Evolutionary conservation across 257 asterid genomes (phyloP).

Genomic region (Solanum chilense): DNA sequence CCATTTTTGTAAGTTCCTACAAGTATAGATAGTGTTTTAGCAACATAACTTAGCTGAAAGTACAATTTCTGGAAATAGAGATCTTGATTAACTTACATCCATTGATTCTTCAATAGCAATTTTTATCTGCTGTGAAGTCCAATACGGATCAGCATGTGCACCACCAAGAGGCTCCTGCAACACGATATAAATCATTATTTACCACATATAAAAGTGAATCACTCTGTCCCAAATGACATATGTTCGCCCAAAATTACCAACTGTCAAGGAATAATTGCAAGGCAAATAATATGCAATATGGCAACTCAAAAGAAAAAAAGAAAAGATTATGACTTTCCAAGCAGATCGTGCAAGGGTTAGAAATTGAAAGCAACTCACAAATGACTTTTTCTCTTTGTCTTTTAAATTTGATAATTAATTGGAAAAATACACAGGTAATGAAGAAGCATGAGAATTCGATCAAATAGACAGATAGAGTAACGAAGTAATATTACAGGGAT

Average conservation of each 20-base stretch:
- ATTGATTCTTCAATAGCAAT: conserved; percentile 62
- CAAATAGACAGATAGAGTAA: neutral
- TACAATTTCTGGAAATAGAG: neutral
- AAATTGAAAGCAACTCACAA: neutral
- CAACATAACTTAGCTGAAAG: neutral
- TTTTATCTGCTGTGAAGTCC: conserved; percentile 95
- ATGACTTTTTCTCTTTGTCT: neutral
- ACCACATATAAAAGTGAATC: neutral
- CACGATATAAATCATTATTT: neutral
- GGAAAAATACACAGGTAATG: neutral
- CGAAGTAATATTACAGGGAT: conserved; percentile 60
- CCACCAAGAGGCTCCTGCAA: conserved; percentile 98
- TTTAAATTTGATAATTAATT: neutral
- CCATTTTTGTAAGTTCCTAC: conserved; percentile 77
- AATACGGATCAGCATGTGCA: conserved; percentile 83
- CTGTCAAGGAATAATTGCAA: neutral
- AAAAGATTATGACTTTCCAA: neutral
- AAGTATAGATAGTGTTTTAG: conserved; percentile 10
- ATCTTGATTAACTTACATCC: conserved; percentile 60
- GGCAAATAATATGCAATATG: neutral
- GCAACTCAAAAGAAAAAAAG: neutral
- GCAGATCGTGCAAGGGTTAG: neutral
- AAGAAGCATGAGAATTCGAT: neutral
- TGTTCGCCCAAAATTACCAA: neutral
- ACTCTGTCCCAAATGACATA: neutral